Evolutionary conservation across 306 rosid species (phyloP).

Genomic region (Nissolia schottii): DNA sequence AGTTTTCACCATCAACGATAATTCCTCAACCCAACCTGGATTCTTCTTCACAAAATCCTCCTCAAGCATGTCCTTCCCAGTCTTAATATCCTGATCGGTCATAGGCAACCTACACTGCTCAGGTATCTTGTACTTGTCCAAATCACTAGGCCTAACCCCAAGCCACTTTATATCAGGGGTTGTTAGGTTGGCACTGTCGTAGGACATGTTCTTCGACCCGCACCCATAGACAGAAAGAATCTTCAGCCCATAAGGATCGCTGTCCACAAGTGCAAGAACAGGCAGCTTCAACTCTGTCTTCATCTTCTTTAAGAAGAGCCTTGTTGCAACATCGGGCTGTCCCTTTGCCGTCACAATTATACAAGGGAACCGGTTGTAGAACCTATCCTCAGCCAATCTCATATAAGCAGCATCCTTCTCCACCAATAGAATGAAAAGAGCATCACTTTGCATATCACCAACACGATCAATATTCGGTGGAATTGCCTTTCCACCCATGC

Average conservation of each 20-base stretch:
- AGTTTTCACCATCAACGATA: slow-evolving; percentile 86
- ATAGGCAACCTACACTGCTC: slow-evolving; percentile 88
- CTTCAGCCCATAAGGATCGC: slow-evolving; percentile 90
- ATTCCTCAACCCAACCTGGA: slow-evolving; percentile 95
- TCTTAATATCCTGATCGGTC: slow-evolving; percentile 97
- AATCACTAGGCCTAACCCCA: slow-evolving; percentile 85
- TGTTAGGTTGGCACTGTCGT: slow-evolving; percentile 85
- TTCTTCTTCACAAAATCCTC: slow-evolving; percentile 96
- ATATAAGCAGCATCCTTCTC: slow-evolving; percentile 96
- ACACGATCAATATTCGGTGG: slow-evolving; percentile 89
- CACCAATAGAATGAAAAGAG: slow-evolving; percentile 74
- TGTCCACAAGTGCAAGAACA: slow-evolving; percentile 82
- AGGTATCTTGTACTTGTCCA: slow-evolving; percentile 91
- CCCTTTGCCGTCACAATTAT: slow-evolving; percentile 80
- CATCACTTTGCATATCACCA: slow-evolving; percentile 93
- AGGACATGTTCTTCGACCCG: slow-evolving; percentile 93
- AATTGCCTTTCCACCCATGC: slow-evolving; percentile 91
- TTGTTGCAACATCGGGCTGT: slow-evolving; percentile 85
- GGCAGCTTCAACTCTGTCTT: slow-evolving; percentile 84
- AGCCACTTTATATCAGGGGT: slow-evolving; percentile 96
- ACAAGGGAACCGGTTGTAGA: slow-evolving; percentile 83
- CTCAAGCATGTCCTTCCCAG: slow-evolving; percentile 88
- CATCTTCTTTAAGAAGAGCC: slow-evolving; percentile 89
- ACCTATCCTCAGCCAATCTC: slow-evolving; percentile 85
- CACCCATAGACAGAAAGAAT: slow-evolving; percentile 87